These are phyloP conservation scores for Crucibulum laeve DNA, from an alignment of 768 basidiomycete genomes.

Conservation along the genomic window DNA sequence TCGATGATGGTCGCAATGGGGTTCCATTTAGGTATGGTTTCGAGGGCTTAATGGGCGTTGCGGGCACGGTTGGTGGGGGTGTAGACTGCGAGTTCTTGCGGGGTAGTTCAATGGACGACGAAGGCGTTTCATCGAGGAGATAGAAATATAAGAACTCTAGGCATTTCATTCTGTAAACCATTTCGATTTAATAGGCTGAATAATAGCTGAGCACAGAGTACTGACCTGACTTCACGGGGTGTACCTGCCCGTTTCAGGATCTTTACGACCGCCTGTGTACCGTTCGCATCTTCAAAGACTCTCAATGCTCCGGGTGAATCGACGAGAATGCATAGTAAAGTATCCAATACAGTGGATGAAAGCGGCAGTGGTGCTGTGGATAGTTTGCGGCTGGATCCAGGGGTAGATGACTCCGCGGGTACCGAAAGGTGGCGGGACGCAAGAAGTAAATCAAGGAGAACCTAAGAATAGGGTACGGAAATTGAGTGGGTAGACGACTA, in stretches of 20 bases:
- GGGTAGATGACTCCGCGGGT: slow-evolving; percentile 20
- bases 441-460: slow-evolving; percentile 67
- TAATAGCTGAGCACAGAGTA: slow-evolving; percentile 1
- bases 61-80: slow-evolving; percentile 29
- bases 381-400: slow-evolving; percentile 13
- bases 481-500: not conserved
- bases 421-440: slow-evolving; percentile 60
- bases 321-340: slow-evolving; percentile 83
- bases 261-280: slow-evolving; percentile 81
- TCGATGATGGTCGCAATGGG: slow-evolving; percentile 32
- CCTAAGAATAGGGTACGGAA: slow-evolving; percentile 30
- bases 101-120: slow-evolving; percentile 13
- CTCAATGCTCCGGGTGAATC: slow-evolving; percentile 76
- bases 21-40: slow-evolving; percentile 32
- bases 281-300: slow-evolving; percentile 71
- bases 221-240: slow-evolving; percentile 83
- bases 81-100: slow-evolving; percentile 11
- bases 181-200: not conserved
- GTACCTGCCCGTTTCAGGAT: slow-evolving; percentile 83
- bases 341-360: slow-evolving; percentile 77
- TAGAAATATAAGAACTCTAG: slow-evolving; percentile 96
- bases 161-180: slow-evolving; percentile 78
- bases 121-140: slow-evolving; percentile 72
- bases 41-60: slow-evolving; percentile 35
- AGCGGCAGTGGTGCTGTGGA: slow-evolving; percentile 35